Conservation (phyloP, 2,329 filamentous ascomycete species). For the Pseudopithomyces maydicus region DNA sequence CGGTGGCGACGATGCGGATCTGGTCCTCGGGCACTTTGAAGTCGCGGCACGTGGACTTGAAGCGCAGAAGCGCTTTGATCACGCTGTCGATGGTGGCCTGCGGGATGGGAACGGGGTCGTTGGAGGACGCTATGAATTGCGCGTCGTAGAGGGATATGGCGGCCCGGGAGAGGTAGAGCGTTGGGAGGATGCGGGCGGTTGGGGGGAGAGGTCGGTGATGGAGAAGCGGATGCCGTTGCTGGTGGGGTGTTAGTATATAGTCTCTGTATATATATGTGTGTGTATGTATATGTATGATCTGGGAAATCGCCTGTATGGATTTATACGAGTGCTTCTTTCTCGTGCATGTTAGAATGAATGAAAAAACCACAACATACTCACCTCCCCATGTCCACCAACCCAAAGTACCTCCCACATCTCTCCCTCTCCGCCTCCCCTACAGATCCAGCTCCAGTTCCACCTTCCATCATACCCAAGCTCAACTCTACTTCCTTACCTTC, state of each 20-base stretch:
- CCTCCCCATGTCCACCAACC: constrained; percentile 44
- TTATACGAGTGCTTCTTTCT: no score
- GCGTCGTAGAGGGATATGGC: constrained; percentile 89
- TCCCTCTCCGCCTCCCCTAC: constrained; percentile 16
- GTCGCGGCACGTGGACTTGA: constrained; percentile 71
- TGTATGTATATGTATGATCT: no score
- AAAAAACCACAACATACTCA: not conserved
- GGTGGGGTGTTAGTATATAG: constrained; percentile 11
- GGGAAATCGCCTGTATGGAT: no score
- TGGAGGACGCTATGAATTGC: constrained; percentile 54
- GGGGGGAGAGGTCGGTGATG: constrained; percentile 80
- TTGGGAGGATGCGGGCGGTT: constrained; percentile 73
- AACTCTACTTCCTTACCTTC: not conserved
- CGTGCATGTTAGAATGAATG: constrained; percentile 13
- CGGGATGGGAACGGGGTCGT: constrained; percentile 58
- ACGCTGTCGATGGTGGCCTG: constrained; percentile 68
- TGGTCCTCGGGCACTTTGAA: constrained; percentile 70
- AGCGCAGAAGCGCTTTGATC: constrained; percentile 68
- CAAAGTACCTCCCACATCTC: constrained; percentile 32
- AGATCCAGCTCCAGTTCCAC: constrained; percentile 14
- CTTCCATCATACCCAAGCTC: constrained; percentile 9
- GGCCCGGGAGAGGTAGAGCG: constrained; percentile 77
- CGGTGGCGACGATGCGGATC: constrained; percentile 80
- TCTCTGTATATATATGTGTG: no score
- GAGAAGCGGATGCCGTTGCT: constrained; percentile 95